Evolutionary conservation across 108 stramenopile genomes (phyloP), one percentile per base, ranked within the genome.

Genomic region (Cylindrotheca fusiformis): DNA sequence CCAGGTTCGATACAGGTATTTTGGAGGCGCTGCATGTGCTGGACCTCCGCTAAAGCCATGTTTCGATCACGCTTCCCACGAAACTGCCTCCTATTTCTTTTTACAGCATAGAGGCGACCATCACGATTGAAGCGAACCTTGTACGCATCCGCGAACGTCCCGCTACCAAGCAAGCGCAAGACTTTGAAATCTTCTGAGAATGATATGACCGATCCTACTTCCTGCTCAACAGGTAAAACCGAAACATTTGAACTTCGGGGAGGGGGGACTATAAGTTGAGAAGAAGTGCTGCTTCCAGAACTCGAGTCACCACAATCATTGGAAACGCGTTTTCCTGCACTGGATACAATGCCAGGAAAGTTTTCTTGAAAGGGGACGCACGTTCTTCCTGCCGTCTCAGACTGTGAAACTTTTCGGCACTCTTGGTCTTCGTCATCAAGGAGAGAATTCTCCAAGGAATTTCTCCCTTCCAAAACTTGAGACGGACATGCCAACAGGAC

Each of bases 141-240:
- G 79, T 83, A 89, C 1, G 90, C 91, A 52, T 90, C 88, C 1
- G 88, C 88, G 67, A 90, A 90, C 23, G 88, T 72, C 21, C 91
- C 91, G 52, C 81, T 84, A 18, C 91, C 91, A 21, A 93, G 68
- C 29, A 70, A 60, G 0, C 83, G 55, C 23, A 88, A 55, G 61
- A 84, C 85, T 21, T 83, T 75, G 65, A 93, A 93, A 55, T 82
- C 75, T 12, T 70, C 65, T 29, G 67, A 56, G 54, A 90, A 81
- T 50, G 83, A 82, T 20, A 85, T 57, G 8, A 74, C 48, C 1
- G 75, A 58, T 28, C 22, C 52, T 14, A 31, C 24, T 19, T 45
- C 59, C 46, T 31, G 36, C 5, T 50, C 59, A 8, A 33, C 21
- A 20, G 68, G 68, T 18, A 69, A n/a, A n/a, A n/a, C n/a, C n/a